A percentile compares a stretch with the other conserved stretches of the same genome.
Evolutionary conservation across 495 filamentous ascomycete species (phyloP).

Genomic region (Massariosphaeria phaeospora): DNA sequence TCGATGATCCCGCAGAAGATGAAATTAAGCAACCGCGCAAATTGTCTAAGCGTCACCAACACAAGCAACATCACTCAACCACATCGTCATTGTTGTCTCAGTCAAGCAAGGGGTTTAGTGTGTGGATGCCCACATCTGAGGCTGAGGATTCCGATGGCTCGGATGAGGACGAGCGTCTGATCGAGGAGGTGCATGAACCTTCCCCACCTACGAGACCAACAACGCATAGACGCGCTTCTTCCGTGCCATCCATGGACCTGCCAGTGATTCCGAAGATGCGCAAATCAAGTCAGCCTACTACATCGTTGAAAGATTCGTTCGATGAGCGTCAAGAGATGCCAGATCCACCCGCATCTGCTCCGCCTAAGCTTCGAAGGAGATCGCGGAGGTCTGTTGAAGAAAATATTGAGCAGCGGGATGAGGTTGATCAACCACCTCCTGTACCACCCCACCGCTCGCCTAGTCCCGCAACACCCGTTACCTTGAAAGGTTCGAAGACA

Average conservation of each 20-base stretch:
- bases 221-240: slow-evolving; percentile 50
- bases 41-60: slow-evolving; percentile 20
- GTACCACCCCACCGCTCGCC: slow-evolving; percentile 48
- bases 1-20: slow-evolving; percentile 23
- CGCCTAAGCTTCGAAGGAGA: slow-evolving; percentile 39
- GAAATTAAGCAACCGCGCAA: slow-evolving; percentile 10
- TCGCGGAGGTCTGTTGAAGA: slow-evolving; percentile 9
- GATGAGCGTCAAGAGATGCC: neutral
- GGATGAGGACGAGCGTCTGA: slow-evolving; percentile 30
- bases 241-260: slow-evolving; percentile 52
- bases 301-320: slow-evolving; percentile 32
- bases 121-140: slow-evolving; percentile 41
- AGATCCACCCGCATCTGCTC: slow-evolving; percentile 36
- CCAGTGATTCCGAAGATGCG: slow-evolving; percentile 56
- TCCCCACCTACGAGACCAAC: slow-evolving; percentile 21
- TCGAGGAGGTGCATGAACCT: neutral
- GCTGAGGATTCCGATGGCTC: slow-evolving; percentile 30
- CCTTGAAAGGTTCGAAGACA: slow-evolving; percentile 46
- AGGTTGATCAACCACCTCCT: slow-evolving; percentile 32
- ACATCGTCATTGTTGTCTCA: slow-evolving; percentile 24
- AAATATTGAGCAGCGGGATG: neutral
- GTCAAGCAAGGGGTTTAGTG: slow-evolving; percentile 38
- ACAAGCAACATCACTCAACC: slow-evolving; percentile 14
- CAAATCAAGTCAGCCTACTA: slow-evolving; percentile 41
- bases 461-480: slow-evolving; percentile 46